A percentile compares a stretch with the other conserved stretches of the same genome.
These are phyloP conservation scores for Narthecium ossifragum DNA, from an alignment of 106 monocot genomes.

Conservation along the genomic window DNA sequence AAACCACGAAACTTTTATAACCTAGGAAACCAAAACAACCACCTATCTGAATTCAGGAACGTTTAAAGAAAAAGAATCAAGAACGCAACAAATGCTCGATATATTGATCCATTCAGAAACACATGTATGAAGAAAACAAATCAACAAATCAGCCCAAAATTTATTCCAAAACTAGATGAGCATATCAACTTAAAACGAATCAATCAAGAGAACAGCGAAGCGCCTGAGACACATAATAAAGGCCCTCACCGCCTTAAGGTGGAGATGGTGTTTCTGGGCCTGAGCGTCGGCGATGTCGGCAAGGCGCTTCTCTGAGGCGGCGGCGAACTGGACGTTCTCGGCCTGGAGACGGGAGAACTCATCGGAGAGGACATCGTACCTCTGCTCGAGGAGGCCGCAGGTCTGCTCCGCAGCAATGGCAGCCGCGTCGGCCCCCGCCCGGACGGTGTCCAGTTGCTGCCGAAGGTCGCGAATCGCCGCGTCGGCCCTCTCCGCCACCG, in stretches of 20 bases:
- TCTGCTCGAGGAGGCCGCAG: conserved; percentile 77
- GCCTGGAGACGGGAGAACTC: conserved; percentile 52
- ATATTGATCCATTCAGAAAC: too few relatives aligned
- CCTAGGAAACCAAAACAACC: not conserved
- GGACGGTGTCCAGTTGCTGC: conserved; percentile 75
- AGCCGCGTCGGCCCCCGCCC: conserved; percentile 79
- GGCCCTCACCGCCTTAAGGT: conserved; percentile 62
- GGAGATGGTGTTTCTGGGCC: conserved; percentile 69
- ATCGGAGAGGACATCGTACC: conserved; percentile 46
- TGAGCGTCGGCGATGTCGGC: conserved; percentile 47
- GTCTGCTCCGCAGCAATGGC: conserved; percentile 83
- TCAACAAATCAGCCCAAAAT: too few relatives aligned
- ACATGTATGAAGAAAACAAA: too few relatives aligned
- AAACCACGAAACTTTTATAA: too few relatives aligned
- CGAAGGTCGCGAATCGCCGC: conserved; percentile 60
- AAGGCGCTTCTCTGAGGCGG: conserved; percentile 33
- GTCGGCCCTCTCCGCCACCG: conserved; percentile 80
- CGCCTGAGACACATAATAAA: not conserved
- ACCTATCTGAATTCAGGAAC: not conserved
- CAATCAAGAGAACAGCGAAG: not conserved
- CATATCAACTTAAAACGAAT: not conserved
- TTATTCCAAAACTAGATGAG: not conserved
- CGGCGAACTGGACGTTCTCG: conserved; percentile 60
- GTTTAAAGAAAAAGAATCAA: too few relatives aligned
- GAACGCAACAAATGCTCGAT: too few relatives aligned